phyloP scores from a whole-genome alignment of 768 basidiomycete species.

The Termitomyces sp. region DNA sequence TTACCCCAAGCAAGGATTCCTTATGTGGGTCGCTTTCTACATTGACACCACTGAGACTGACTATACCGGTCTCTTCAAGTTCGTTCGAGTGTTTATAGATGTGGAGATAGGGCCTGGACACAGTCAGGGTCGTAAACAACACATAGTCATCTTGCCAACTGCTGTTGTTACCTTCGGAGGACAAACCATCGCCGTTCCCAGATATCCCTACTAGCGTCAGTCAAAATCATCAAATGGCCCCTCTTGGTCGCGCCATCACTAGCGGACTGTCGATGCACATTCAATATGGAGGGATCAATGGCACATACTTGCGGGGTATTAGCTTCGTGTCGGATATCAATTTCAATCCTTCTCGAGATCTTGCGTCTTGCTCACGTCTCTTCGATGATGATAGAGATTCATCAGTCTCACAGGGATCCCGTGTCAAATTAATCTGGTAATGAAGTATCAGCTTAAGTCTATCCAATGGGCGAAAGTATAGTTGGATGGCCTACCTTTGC shows the following conservation, averaged over 20 bases:
- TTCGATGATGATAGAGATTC: conserved; percentile 27
- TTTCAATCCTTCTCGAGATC: conserved; percentile 50
- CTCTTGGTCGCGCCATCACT: conserved; percentile 84
- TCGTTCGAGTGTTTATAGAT: conserved; percentile 83
- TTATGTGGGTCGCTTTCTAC: conserved; percentile 85
- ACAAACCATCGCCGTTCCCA: conserved; percentile 91
- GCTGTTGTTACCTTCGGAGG: conserved; percentile 58
- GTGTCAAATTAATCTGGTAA: conserved; percentile 69
- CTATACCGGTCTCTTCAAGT: conserved; percentile 73
- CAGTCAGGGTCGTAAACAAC: not conserved
- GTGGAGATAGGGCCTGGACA: conserved; percentile 78
- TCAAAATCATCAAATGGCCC: conserved; percentile 75
- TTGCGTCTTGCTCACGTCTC: conserved; percentile 26
- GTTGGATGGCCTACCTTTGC: conserved; percentile 51
- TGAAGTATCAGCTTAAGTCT: conserved; percentile 12
- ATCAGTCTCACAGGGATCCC: conserved; percentile 59
- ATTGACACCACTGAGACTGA: conserved; percentile 80
- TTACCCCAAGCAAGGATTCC: conserved; percentile 79
- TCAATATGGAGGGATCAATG: conserved; percentile 1
- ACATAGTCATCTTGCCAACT: not conserved
- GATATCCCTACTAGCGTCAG: conserved; percentile 68
- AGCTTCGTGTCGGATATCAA: conserved; percentile 69
- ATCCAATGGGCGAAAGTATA: not conserved
- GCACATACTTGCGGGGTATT: conserved; percentile 58
- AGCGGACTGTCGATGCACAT: not conserved